phyloP scores from a whole-genome alignment of 179 eudicot species.

The Gypsophila paniculata region DNA sequence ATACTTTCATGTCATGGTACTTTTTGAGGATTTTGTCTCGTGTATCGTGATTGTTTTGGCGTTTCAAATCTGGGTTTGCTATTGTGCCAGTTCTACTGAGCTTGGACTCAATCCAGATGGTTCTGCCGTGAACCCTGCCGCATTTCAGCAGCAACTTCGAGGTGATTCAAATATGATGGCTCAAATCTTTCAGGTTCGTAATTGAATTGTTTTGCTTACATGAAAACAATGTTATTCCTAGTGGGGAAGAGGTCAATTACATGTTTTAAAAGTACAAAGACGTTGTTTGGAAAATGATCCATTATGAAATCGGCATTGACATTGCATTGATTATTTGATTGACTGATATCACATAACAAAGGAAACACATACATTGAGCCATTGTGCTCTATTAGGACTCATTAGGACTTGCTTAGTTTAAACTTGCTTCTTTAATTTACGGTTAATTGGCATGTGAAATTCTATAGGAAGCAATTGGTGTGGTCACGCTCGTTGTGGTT shows the following conservation, averaged over 20 bases:
- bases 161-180: slow-evolving; percentile 74
- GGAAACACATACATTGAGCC: neutral
- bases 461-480: neutral
- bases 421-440: neutral
- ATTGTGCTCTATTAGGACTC: neutral
- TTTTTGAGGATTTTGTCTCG: neutral
- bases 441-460: neutral
- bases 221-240: neutral
- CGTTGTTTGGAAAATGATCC: neutral
- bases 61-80: slow-evolving; percentile 5
- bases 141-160: slow-evolving; percentile 75
- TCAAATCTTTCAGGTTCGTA: slow-evolving; percentile 75
- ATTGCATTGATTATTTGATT: neutral
- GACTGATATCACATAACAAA: neutral
- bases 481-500: neutral
- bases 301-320: neutral
- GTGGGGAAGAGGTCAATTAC: neutral
- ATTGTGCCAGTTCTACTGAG: slow-evolving; percentile 47
- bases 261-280: neutral
- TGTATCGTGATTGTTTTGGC: neutral
- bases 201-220: neutral
- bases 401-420: neutral
- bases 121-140: slow-evolving; percentile 89
- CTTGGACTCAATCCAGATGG: slow-evolving; percentile 74
- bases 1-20: neutral